Evolutionary conservation across 805 yeast genomes (phyloP).

Genomic region (Kregervanrija pseudodelftensis): DNA sequence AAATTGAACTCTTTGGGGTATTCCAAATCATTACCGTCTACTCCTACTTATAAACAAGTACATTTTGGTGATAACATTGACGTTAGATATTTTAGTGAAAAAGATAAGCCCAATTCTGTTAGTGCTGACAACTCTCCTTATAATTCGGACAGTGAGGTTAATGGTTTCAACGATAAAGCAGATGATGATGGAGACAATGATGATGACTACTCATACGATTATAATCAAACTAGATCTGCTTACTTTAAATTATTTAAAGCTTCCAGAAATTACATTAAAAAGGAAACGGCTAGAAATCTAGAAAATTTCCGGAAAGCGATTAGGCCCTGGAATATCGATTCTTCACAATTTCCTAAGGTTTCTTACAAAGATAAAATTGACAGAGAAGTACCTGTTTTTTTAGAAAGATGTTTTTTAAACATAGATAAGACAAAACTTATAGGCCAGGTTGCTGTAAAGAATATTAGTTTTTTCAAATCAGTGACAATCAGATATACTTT

Average conservation of each 20-base stretch:
- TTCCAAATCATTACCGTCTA: slow-evolving; percentile 39
- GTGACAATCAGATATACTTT: slow-evolving; percentile 69
- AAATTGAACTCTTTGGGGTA: slow-evolving; percentile 32
- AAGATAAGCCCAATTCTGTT: slow-evolving; percentile 73
- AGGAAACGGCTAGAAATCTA: slow-evolving; percentile 10
- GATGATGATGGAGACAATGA: slow-evolving; percentile 21
- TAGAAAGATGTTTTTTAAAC: slow-evolving; percentile 58
- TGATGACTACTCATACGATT: neutral
- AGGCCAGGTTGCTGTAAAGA: slow-evolving; percentile 77
- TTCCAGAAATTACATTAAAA: slow-evolving; percentile 14
- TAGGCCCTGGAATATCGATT: slow-evolving; percentile 38
- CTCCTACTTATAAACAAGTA: slow-evolving; percentile 65
- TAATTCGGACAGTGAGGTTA: slow-evolving; percentile 27
- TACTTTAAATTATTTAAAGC: slow-evolving; percentile 10
- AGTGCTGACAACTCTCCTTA: slow-evolving; percentile 59
- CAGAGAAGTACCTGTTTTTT: slow-evolving; percentile 40
- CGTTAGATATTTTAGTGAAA: slow-evolving; percentile 63
- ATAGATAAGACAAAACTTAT: slow-evolving; percentile 49
- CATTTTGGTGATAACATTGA: slow-evolving; percentile 77
- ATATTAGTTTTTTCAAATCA: slow-evolving; percentile 58
- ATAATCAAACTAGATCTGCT: slow-evolving; percentile 8
- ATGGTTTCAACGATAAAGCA: slow-evolving; percentile 19
- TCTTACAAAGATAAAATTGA: slow-evolving; percentile 39
- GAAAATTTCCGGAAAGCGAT: slow-evolving; percentile 17
- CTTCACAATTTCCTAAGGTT: slow-evolving; percentile 35